Base-by-base conservation (phyloP, 345 rosid species). In the Cardiospermum halicacabum region DNA sequence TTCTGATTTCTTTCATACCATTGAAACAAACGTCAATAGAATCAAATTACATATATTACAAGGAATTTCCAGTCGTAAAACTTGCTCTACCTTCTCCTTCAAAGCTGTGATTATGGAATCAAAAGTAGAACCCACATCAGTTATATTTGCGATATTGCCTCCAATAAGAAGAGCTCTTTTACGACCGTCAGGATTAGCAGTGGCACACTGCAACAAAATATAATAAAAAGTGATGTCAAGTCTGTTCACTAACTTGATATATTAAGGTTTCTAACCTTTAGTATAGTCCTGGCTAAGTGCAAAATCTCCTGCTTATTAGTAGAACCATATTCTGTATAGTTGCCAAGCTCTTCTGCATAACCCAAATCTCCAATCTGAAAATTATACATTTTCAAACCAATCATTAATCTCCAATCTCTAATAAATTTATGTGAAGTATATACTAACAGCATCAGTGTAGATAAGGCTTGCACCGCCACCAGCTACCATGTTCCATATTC, bases 401-500 rank as follows among this genome's bases (percentile, higher is more conserved):
- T 0, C 13, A 39, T 39, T n/a, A n/a, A n/a, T n/a, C n/a, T n/a
- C n/a, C n/a, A n/a, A n/a, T n/a, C n/a, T n/a, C n/a, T n/a, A 53
- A 21, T 22, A 2, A 39, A 34, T 47, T 19, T 3, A 22, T 19
- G 45, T 45, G 16, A 55, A 12, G 63, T n/a, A 15, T 47, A 19
- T 7, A 65, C 86, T 79, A 60, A 92, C 96, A 5, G 95, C 85
- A 66, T 92, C 96, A 18, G 92, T 96, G 79, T 92, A 89, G 68
- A 92, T 92, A 48, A 92, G 92, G 71, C 98, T 92, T 54, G 98
- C 98, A 72, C 95, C 92, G 22, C 96, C 98, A 60, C 98, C 98
- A 70, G 96, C 98, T 47, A 92, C 98, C 96, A 89, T 92, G 1
- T 92, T 92, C 98, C 98, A 92, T 58, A 89, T 89, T 31, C 92